Evolutionary conservation across 495 filamentous ascomycete species (phyloP).

Genomic region (Talaromyces trachyspermus): DNA sequence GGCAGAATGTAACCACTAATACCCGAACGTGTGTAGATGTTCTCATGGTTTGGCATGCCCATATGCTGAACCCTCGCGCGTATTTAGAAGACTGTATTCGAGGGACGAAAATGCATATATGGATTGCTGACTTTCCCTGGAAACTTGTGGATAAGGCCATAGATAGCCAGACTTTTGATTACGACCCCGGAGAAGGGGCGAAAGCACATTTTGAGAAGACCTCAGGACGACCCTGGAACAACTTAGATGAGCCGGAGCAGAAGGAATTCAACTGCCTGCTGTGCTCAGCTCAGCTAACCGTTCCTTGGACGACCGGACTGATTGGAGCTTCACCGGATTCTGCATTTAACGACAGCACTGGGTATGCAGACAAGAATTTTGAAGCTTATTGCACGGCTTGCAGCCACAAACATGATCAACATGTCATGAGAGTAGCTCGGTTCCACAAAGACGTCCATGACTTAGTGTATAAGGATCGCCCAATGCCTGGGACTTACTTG

Average conservation of each 20-base stretch:
- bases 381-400: slow-evolving; percentile 37
- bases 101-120: slow-evolving; percentile 49
- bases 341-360: slow-evolving; percentile 25
- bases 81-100: slow-evolving; percentile 76
- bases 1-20: background rate
- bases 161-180: slow-evolving; percentile 53
- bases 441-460: slow-evolving; percentile 46
- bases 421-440: slow-evolving; percentile 44
- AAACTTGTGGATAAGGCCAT: slow-evolving; percentile 55
- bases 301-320: slow-evolving; percentile 56
- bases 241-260: slow-evolving; percentile 37
- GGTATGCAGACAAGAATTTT: slow-evolving; percentile 62
- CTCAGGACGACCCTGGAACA: slow-evolving; percentile 55
- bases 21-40: slow-evolving; percentile 47
- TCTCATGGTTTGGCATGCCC: slow-evolving; percentile 85
- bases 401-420: slow-evolving; percentile 37
- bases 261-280: slow-evolving; percentile 51
- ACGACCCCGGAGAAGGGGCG: slow-evolving; percentile 42
- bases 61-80: slow-evolving; percentile 72
- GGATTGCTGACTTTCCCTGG: slow-evolving; percentile 69
- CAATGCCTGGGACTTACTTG: slow-evolving; percentile 62
- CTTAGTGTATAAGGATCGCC: slow-evolving; percentile 32
- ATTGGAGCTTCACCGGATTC: slow-evolving; percentile 16
- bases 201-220: slow-evolving; percentile 36
- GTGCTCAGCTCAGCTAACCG: slow-evolving; percentile 35